A percentile compares a stretch with the other conserved stretches of the same genome.
These are phyloP conservation scores for Scedosporium aurantiacum DNA, from an alignment of 2,329 filamentous ascomycete genomes.

Conservation along the genomic window DNA sequence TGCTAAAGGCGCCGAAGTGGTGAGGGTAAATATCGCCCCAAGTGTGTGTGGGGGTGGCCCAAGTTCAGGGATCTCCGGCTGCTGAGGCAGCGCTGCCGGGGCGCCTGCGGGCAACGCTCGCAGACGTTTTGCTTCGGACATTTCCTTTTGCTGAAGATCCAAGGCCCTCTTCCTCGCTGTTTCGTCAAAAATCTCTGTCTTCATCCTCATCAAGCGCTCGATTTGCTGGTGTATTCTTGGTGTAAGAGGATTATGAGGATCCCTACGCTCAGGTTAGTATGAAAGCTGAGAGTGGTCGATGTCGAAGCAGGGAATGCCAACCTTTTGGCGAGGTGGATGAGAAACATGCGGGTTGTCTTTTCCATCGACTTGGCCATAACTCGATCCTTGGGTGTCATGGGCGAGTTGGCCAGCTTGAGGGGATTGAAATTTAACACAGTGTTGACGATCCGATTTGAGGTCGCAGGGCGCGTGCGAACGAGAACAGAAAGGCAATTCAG, in stretches of 20 bases:
- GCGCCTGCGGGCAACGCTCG: constrained; percentile 43
- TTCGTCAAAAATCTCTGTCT: constrained; percentile 71
- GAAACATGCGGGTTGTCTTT: constrained; percentile 74
- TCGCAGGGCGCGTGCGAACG: constrained; percentile 68
- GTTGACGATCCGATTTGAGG: constrained; percentile 75
- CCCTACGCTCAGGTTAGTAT: constrained; percentile 35
- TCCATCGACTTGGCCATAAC: constrained; percentile 90
- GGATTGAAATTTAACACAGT: constrained; percentile 88
- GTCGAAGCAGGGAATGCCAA: constrained; percentile 23
- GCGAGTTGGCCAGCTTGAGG: constrained; percentile 63
- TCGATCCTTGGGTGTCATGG: constrained; percentile 66
- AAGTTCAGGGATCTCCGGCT: constrained; percentile 55
- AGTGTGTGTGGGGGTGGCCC: constrained; percentile 66
- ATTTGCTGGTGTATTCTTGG: constrained; percentile 78
- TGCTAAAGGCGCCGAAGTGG: constrained; percentile 57
- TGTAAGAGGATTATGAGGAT: constrained; percentile 65
- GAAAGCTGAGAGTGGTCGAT: neutral
- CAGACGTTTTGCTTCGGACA: constrained; percentile 74
- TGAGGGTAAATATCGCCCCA: constrained; percentile 79
- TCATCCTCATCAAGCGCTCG: constrained; percentile 68
- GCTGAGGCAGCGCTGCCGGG: constrained; percentile 15
- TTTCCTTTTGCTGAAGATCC: constrained; percentile 59
- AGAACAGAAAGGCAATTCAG: constrained; percentile 78
- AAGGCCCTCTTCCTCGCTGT: constrained; percentile 64
- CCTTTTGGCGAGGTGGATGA: constrained; percentile 75